phyloP scores from a whole-genome alignment of 140 eudicot genomes.

The Anethum foeniculum region DNA sequence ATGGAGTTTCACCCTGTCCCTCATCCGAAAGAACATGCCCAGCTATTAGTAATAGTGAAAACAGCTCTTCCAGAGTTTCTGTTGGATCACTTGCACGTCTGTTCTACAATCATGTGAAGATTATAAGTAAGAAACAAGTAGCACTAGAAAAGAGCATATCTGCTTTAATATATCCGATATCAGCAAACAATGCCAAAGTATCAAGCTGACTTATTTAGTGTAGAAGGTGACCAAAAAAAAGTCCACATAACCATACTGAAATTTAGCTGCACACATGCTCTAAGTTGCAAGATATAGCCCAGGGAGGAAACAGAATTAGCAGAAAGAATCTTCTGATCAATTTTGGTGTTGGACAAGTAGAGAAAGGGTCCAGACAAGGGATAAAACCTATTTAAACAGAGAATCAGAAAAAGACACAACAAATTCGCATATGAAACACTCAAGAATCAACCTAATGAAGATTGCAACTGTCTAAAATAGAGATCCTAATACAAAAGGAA shows the following conservation, averaged over 20 bases:
- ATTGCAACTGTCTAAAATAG: not conserved
- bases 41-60: conserved; percentile 69
- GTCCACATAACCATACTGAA: not conserved
- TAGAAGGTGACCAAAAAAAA: not conserved
- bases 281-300: not conserved
- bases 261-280: not conserved
- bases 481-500: not conserved
- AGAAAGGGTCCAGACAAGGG: not conserved
- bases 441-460: not conserved
- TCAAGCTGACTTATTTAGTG: not conserved
- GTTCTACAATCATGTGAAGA: conserved; percentile 37
- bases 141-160: not conserved
- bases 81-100: conserved; percentile 73
- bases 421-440: not conserved
- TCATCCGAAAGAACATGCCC: conserved; percentile 98
- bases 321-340: not conserved
- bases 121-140: conserved; percentile 10
- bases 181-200: not conserved
- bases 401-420: not conserved
- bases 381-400: not conserved
- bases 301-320: not conserved
- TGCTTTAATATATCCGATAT: not conserved
- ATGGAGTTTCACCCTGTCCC: conserved; percentile 91
- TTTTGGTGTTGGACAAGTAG: not conserved
- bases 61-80: conserved; percentile 82